Evolutionary conservation across 371 early-diverging fungal genomes (phyloP).

Genomic region (Phascolomyces articulosus): DNA sequence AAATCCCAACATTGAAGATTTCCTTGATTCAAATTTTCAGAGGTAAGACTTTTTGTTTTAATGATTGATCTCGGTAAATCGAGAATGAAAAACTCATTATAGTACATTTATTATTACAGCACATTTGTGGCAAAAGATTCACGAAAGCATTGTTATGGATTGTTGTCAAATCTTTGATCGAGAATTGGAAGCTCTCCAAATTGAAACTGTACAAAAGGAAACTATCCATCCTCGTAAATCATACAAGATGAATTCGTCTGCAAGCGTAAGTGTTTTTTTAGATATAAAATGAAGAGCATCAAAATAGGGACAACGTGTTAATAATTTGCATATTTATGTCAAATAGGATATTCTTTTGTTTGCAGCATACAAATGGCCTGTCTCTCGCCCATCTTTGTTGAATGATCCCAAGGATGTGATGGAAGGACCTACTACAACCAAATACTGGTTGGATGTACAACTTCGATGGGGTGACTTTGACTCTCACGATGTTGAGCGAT

Average conservation of each 20-base stretch:
- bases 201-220: slow-evolving; percentile 98
- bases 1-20: slow-evolving; percentile 99
- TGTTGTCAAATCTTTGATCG: slow-evolving; percentile 96
- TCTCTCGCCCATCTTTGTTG: slow-evolving; percentile 91
- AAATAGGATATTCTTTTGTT: slow-evolving; percentile 95
- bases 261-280: slow-evolving; percentile 26
- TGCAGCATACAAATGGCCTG: slow-evolving; percentile 98
- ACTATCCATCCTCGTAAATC: slow-evolving; percentile 98
- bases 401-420: slow-evolving; percentile 91
- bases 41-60: slow-evolving; percentile 15
- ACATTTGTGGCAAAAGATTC: slow-evolving; percentile 99
- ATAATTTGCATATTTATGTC: no score
- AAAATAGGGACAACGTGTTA: no score
- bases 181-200: slow-evolving; percentile 96
- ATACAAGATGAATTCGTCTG: slow-evolving; percentile 94
- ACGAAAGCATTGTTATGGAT: slow-evolving; percentile 95
- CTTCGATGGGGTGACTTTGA: slow-evolving; percentile 99
- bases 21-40: slow-evolving; percentile 99
- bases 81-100: not conserved
- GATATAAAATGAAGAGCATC: no score
- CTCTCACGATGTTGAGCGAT: slow-evolving; percentile 97
- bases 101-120: slow-evolving; percentile 42
- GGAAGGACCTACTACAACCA: slow-evolving; percentile 95
- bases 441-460: slow-evolving; percentile 98
- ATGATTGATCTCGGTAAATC: no score